phyloP scores from a whole-genome alignment of 345 rosid species.

The Hibiscus syriacus region DNA sequence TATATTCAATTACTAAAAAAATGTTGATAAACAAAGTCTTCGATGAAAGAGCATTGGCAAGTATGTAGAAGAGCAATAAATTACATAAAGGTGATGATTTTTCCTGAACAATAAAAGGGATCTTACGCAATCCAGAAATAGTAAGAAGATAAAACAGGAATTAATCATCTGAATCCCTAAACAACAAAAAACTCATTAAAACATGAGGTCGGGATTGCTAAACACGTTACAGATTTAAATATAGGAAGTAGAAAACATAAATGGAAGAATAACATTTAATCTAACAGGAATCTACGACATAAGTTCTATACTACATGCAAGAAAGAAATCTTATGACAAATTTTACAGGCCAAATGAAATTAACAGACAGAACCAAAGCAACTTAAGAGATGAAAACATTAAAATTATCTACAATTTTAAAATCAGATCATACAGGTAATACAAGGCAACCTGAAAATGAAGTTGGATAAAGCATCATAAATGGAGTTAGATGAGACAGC shows the following conservation, averaged over 20 bases:
- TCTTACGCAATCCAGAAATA: neutral
- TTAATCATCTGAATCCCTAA: neutral
- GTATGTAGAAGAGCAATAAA: neutral
- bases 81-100: neutral
- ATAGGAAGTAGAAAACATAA: neutral
- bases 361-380: neutral
- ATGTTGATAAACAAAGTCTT: neutral
- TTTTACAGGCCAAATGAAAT: conserved; percentile 1
- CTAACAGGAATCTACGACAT: neutral
- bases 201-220: neutral
- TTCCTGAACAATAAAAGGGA: neutral
- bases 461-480: conserved; percentile 7
- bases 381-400: neutral
- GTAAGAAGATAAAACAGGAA: neutral
- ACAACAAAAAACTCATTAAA: neutral
- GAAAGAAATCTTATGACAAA: neutral
- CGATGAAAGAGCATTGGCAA: neutral
- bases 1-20: neutral
- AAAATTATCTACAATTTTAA: neutral
- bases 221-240: neutral
- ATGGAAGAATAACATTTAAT: neutral
- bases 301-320: neutral
- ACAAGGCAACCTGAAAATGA: conserved; percentile 2
- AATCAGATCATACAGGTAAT: neutral
- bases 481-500: conserved; percentile 7